These are phyloP conservation scores for Petunia hybrid DNA, from an alignment of 305 asterid genomes.

Conservation along the genomic window DNA sequence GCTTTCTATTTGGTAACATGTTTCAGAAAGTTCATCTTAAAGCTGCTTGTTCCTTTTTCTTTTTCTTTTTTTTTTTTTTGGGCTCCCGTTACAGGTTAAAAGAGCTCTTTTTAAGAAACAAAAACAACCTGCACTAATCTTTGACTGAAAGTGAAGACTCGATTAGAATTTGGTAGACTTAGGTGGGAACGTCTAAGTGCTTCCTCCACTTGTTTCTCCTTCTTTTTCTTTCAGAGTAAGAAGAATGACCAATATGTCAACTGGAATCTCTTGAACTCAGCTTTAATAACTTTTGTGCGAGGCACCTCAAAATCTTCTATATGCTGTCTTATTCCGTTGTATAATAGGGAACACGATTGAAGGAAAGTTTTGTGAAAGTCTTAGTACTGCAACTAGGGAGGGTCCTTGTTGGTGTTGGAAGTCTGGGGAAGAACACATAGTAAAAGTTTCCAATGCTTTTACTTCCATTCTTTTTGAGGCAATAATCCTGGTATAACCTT, in stretches of 20 bases:
- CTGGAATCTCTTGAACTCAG: background rate
- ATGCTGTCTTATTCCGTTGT: background rate
- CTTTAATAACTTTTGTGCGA: background rate
- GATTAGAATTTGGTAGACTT: background rate
- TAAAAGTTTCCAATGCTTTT: background rate
- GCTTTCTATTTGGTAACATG: background rate
- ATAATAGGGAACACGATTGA: background rate
- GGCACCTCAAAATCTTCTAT: conserved; percentile 5
- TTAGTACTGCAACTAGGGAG: background rate
- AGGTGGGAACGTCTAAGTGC: background rate
- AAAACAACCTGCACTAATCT: too few relatives aligned
- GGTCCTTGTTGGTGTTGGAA: background rate
- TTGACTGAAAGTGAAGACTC: background rate
- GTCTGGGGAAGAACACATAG: background rate
- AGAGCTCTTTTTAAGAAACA: background rate
- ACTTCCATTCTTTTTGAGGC: background rate
- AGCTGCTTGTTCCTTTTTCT: background rate
- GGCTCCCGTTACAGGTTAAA: background rate
- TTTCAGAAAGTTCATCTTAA: background rate
- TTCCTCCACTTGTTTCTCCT: conserved; percentile 18
- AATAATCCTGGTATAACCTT: conserved; percentile 25
- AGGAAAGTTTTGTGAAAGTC: background rate
- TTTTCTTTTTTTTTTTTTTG: too few relatives aligned
- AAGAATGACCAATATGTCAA: background rate
- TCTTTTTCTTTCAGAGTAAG: background rate